Evolutionary conservation across 805 yeast genomes (phyloP).

Genomic region (Wickerhamomyces hampshirensis): DNA sequence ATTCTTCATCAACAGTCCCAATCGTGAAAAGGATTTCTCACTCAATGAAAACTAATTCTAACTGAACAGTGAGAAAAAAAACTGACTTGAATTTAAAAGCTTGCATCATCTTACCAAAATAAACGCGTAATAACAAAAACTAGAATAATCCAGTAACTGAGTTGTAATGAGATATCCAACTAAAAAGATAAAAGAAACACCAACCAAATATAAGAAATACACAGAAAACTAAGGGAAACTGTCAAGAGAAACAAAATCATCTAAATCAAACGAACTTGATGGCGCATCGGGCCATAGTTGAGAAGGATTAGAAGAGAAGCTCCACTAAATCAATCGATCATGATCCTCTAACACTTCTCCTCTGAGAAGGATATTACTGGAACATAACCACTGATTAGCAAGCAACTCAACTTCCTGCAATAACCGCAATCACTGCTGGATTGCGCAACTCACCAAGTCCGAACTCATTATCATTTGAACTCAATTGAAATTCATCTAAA

Average conservation of each 20-base stretch:
- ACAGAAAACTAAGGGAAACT: slow-evolving; percentile 4
- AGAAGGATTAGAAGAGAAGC: neutral
- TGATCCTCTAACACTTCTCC: slow-evolving; percentile 1
- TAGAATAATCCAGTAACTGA: too few relatives aligned
- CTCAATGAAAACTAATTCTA: too few relatives aligned
- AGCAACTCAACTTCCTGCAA: neutral
- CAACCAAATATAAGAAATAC: neutral
- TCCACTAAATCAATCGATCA: neutral
- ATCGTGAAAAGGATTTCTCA: too few relatives aligned
- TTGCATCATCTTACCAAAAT: too few relatives aligned
- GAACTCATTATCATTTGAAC: slow-evolving; percentile 27
- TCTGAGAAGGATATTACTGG: neutral
- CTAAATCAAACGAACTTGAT: slow-evolving; percentile 27
- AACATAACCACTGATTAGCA: neutral
- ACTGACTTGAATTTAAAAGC: too few relatives aligned
- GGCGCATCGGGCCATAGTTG: slow-evolving; percentile 30
- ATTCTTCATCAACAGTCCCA: neutral
- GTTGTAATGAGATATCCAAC: neutral
- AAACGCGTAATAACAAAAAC: too few relatives aligned
- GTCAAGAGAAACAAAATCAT: slow-evolving; percentile 26
- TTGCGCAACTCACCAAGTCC: slow-evolving; percentile 40
- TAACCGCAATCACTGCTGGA: slow-evolving; percentile 39
- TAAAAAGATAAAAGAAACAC: too few relatives aligned
- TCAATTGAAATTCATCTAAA: slow-evolving; percentile 18
- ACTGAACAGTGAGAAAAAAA: too few relatives aligned